Base-by-base conservation (phyloP, 306 rosid genomes). In the Pyrus communis region DNA sequence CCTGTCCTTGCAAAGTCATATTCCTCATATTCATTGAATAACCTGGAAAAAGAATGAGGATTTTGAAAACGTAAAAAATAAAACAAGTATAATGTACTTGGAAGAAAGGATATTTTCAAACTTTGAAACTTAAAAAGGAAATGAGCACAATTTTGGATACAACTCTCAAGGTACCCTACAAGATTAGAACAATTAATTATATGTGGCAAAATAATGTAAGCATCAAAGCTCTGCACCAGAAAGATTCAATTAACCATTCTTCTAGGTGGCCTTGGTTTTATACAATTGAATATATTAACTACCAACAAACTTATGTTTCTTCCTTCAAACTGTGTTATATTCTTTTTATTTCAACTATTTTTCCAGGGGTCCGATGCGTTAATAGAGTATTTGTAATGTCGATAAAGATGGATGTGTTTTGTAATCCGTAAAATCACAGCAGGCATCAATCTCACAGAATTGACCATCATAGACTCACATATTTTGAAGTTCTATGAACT, bases 1-100 rank as follows among this genome's bases (percentile, higher is more conserved):
- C 99, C 99, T 10, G 97, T 92, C 82, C 99, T 90, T 10, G 96
- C 97, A 55, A 85, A 95, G 74, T 95, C 99, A 81, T 86, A 85
- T 42, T 92, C 99, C 78, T 85, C 92, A 75, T 88, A 91, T 73
- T 86, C 88, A 49, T 88, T 92, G 80, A 95, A 95, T 78, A 90
- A 72, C 86, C 99, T 95, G 90, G 62, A 76, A 65, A 40, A 69
- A 57, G 65, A 55, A 0, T 0, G 11, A n/a, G n/a, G 17, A 58
- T 3, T 3, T 23, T 59, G 2, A 21, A 55, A 31, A 67, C 13
- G 59, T 22, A n/a, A 58, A 66, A 49, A 5, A 22, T 30, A 1
- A 40, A 25, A 21, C 31, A 7, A 63, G 40, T n/a, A 75, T 17
- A 30, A n/a, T 21, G 11, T 10, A 17, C 13, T 21, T 21, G 1